Evolutionary conservation across 768 basidiomycete genomes (phyloP).

Genomic region (Tylopilus felleus): DNA sequence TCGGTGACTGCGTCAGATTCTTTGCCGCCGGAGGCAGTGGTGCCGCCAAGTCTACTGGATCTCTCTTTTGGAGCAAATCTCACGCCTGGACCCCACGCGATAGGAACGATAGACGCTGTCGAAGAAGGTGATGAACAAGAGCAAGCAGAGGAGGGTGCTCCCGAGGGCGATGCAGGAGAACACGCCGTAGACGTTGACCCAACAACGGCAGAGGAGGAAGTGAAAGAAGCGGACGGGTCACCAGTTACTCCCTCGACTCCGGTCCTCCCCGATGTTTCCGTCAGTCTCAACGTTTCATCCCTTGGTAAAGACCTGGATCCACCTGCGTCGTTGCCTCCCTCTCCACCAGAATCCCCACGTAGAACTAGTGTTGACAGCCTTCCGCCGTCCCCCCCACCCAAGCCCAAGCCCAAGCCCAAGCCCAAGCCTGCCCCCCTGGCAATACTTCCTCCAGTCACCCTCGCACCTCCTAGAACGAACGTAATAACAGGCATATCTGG

Average conservation of each 20-base stretch:
- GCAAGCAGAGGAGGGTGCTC: background rate
- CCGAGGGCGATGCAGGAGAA: background rate
- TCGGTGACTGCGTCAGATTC: constrained; percentile 6
- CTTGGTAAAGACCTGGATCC: constrained; percentile 10
- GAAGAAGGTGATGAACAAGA: constrained; percentile 15
- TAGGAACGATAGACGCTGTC: constrained; percentile 1
- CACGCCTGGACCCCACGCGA: constrained; percentile 14
- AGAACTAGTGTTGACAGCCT: constrained; percentile 13
- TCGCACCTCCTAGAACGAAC: constrained; percentile 17
- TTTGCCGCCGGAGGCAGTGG: background rate
- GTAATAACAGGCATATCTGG: constrained; percentile 22
- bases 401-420: constrained; percentile 23
- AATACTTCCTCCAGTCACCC: constrained; percentile 3
- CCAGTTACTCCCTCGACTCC: constrained; percentile 3
- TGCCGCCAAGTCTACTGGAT: constrained; percentile 12
- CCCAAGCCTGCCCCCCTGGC: constrained; percentile 13
- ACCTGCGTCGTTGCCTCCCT: background rate
- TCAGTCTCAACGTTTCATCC: constrained; percentile 8
- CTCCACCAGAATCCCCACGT: constrained; percentile 2
- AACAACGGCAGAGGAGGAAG: background rate
- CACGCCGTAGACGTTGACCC: background rate
- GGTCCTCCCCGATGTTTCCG: constrained; percentile 13
- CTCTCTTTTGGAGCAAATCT: constrained; percentile 21
- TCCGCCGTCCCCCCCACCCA: constrained; percentile 23
- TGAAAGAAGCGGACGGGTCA: background rate